Percentiles rank a stretch among this genome's conserved stretches.
phyloP scores from a whole-genome alignment of 2,329 filamentous ascomycete species.

The Rhinocladiella similis region DNA sequence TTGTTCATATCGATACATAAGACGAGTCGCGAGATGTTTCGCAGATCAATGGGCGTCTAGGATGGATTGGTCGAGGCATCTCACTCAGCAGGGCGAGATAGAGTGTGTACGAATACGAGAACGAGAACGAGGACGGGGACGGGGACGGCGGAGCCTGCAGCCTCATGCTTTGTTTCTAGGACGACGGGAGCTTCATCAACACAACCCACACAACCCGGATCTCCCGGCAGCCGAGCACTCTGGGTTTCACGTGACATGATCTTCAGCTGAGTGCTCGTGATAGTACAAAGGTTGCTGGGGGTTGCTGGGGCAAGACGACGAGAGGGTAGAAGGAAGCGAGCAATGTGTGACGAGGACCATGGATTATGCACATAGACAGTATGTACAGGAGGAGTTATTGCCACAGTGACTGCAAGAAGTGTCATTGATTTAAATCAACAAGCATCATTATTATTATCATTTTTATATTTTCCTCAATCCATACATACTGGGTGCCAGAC shows the following conservation, averaged over 20 bases:
- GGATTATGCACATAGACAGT: no score
- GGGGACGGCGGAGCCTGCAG: no score
- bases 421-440: background rate
- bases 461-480: no score
- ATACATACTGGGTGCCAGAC: no score
- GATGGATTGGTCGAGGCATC: background rate
- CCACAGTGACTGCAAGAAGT: slow-evolving; percentile 12
- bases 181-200: background rate
- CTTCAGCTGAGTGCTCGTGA: background rate
- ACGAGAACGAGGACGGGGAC: no score
- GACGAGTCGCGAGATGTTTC: background rate
- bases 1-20: background rate
- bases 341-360: background rate
- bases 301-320: background rate
- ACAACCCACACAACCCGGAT: background rate
- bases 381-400: no score
- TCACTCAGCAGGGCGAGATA: slow-evolving; percentile 1
- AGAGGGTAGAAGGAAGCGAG: background rate
- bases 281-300: background rate
- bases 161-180: slow-evolving; percentile 7
- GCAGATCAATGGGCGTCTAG: background rate
- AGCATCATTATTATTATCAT: background rate
- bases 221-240: background rate
- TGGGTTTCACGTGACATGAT: slow-evolving; percentile 9
- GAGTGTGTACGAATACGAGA: no score